Percentiles rank a stretch among this genome's conserved stretches.
Evolutionary conservation across 2,329 filamentous ascomycete genomes (phyloP).

Genomic region (Cytospora paraplurivora): DNA sequence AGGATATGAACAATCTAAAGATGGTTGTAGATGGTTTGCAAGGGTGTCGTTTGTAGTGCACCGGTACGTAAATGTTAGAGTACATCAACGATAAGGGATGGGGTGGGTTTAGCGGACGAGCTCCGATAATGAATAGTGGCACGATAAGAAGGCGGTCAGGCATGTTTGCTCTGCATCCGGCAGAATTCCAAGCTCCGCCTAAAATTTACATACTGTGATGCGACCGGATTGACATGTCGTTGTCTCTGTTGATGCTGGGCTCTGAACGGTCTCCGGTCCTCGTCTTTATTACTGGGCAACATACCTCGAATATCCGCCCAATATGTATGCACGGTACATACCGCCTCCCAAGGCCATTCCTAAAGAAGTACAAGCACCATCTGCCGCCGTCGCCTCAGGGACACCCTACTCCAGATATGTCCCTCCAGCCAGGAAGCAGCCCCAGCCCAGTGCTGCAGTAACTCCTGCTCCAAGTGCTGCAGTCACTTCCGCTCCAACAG

Average conservation of each 20-base stretch:
- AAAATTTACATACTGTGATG: slow-evolving; percentile 25
- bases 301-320: neutral
- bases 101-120: neutral
- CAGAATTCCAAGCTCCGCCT: slow-evolving; percentile 40
- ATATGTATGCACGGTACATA: slow-evolving; percentile 42
- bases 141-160: slow-evolving; percentile 40
- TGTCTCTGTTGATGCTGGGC: neutral
- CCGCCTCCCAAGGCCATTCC: slow-evolving; percentile 38
- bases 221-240: neutral
- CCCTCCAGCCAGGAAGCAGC: slow-evolving; percentile 19
- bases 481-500: neutral
- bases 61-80: neutral
- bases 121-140: neutral
- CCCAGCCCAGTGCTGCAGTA: neutral
- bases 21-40: too few relatives aligned
- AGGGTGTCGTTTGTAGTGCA: too few relatives aligned
- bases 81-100: neutral
- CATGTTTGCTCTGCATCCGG: slow-evolving; percentile 27
- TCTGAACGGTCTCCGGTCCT: neutral
- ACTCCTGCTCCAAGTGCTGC: neutral
- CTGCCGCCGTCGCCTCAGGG: slow-evolving; percentile 31
- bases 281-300: neutral
- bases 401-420: slow-evolving; percentile 28
- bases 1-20: too few relatives aligned
- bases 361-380: slow-evolving; percentile 23